A percentile compares a stretch with the other conserved stretches of the same genome.
Conservation (phyloP, 2,329 filamentous ascomycete genomes). For the Chrysoporthe cubensis region DNA sequence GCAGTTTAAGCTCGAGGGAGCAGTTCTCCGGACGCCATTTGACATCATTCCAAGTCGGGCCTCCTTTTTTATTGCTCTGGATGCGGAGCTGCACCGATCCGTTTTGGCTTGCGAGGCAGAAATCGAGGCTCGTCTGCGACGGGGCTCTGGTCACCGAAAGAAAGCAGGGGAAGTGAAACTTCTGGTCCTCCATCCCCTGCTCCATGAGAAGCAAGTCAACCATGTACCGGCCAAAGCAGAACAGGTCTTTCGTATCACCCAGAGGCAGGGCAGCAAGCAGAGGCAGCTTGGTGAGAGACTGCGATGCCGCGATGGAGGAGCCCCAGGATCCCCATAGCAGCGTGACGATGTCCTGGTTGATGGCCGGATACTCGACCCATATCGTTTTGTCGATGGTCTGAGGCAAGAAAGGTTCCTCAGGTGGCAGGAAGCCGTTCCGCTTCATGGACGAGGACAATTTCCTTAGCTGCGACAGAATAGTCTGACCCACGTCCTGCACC, state of each 20-base stretch:
- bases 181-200: constrained; percentile 68
- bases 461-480: constrained; percentile 66
- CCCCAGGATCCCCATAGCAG: constrained; percentile 68
- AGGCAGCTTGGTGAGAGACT: constrained; percentile 50
- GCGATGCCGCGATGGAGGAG: constrained; percentile 53
- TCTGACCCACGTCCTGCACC: constrained; percentile 57
- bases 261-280: constrained; percentile 74
- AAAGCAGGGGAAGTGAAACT: constrained; percentile 72
- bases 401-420: constrained; percentile 69
- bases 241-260: constrained; percentile 72
- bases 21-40: constrained; percentile 73
- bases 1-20: constrained; percentile 70
- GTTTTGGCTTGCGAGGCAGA: constrained; percentile 79
- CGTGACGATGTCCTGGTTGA: constrained; percentile 72
- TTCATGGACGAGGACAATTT: constrained; percentile 83
- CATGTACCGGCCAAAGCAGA: constrained; percentile 79
- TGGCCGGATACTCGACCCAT: constrained; percentile 77
- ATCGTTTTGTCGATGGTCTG: constrained; percentile 80
- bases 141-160: constrained; percentile 75
- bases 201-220: constrained; percentile 78
- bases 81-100: constrained; percentile 76
- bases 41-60: constrained; percentile 80
- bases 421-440: constrained; percentile 77
- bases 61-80: constrained; percentile 67
- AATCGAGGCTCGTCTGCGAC: constrained; percentile 70